Conservation (phyloP, 2,329 filamentous ascomycete species). For the Fusarium sp. region DNA sequence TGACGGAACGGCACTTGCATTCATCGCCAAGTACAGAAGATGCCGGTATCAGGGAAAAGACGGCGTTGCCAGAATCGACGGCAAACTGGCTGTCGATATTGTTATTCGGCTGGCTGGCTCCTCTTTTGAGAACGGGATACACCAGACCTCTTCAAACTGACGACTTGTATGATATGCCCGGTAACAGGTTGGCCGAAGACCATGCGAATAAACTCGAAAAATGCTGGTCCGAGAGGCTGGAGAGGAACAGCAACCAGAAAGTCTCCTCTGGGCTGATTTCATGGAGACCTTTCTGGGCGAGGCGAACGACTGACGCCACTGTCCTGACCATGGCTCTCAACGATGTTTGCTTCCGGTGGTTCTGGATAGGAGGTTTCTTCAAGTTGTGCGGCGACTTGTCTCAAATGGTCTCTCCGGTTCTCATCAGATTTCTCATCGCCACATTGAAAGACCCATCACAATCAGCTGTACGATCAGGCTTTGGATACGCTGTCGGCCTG, state of each 20-base stretch:
- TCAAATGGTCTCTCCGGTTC: constrained; percentile 22
- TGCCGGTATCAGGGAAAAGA: neutral
- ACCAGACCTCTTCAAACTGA: constrained; percentile 23
- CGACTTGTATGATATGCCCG: constrained; percentile 26
- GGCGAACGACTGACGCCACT: constrained; percentile 39
- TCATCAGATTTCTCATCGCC: constrained; percentile 26
- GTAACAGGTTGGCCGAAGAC: constrained; percentile 18
- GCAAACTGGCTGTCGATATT: constrained; percentile 25
- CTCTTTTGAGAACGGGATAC: constrained; percentile 21
- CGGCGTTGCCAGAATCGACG: neutral
- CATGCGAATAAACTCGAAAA: constrained; percentile 27
- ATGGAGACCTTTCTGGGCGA: constrained; percentile 43
- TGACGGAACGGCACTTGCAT: constrained; percentile 9
- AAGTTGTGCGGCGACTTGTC: constrained; percentile 43
- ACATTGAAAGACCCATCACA: constrained; percentile 21
- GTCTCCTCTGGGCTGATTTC: neutral
- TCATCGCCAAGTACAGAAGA: neutral
- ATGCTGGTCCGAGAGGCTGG: constrained; percentile 12
- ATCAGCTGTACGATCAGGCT: constrained; percentile 9
- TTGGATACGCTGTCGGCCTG: constrained; percentile 16
- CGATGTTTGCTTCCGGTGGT: constrained; percentile 47
- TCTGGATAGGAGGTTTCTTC: constrained; percentile 46
- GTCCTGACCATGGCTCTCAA: constrained; percentile 46
- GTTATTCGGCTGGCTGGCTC: constrained; percentile 21
- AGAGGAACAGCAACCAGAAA: neutral